phyloP scores from a whole-genome alignment of 768 basidiomycete genomes.

The Cystofilobasidium ferigula region DNA sequence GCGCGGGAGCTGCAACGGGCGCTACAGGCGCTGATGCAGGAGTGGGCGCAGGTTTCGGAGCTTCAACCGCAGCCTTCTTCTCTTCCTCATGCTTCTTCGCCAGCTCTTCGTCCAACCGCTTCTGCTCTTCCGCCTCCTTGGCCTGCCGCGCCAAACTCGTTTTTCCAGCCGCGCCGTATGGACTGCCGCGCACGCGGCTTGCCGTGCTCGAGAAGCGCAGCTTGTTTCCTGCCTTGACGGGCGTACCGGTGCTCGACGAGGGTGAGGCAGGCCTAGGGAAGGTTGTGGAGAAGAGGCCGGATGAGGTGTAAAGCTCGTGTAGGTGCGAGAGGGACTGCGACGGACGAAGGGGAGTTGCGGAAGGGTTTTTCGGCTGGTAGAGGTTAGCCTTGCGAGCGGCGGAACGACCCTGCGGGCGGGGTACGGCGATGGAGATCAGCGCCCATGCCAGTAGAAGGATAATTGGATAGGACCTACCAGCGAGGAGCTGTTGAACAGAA shows the following conservation, averaged over 20 bases:
- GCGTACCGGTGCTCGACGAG: neutral
- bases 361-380: slow-evolving; percentile 8
- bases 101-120: slow-evolving; percentile 14
- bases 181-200: neutral
- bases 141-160: slow-evolving; percentile 7
- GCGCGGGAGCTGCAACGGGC: no score
- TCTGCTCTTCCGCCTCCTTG: slow-evolving; percentile 13
- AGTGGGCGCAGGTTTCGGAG: neutral
- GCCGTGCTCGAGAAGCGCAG: slow-evolving; percentile 8
- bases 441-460: neutral
- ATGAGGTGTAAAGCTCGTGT: slow-evolving; percentile 10
- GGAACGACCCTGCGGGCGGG: neutral
- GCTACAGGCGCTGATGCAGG: neutral
- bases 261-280: neutral
- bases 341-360: slow-evolving; percentile 17
- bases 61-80: neutral
- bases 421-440: neutral
- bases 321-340: slow-evolving; percentile 16
- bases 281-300: slow-evolving; percentile 11
- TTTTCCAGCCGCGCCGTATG: neutral
- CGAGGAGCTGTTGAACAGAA: slow-evolving; percentile 2
- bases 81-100: slow-evolving; percentile 8
- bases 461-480: neutral
- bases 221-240: neutral
- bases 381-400: neutral